A percentile compares a stretch with the other conserved stretches of the same genome.
Conservation (phyloP, 108 stramenopile species). For the Halocafeteria seosinensis region DNA sequence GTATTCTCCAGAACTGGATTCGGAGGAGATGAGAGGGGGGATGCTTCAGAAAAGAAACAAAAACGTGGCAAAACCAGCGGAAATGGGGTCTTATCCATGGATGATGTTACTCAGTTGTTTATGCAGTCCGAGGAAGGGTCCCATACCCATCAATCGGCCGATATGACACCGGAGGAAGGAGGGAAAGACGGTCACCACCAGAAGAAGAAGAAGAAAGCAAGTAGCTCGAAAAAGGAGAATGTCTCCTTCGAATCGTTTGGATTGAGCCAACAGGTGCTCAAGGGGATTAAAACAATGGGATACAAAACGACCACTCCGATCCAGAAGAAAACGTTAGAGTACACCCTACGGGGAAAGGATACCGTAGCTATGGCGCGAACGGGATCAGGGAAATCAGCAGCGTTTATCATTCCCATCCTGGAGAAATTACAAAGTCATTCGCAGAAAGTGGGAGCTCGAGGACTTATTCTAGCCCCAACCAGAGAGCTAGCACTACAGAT, state of each 20-base stretch:
- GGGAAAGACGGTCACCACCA: too few relatives aligned
- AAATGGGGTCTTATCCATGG: too few relatives aligned
- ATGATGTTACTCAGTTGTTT: too few relatives aligned
- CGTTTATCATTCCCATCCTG: background rate
- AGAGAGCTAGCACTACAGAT: constrained; percentile 85
- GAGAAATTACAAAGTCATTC: background rate
- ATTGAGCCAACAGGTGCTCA: background rate
- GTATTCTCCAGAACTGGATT: too few relatives aligned
- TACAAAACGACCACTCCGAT: background rate
- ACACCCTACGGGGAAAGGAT: background rate
- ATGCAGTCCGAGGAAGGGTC: too few relatives aligned
- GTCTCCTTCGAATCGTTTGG: background rate
- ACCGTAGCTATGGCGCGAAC: background rate
- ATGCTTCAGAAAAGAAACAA: too few relatives aligned
- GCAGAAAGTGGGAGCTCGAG: constrained; percentile 4
- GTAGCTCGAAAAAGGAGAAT: too few relatives aligned
- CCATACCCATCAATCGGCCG: too few relatives aligned
- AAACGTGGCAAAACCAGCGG: too few relatives aligned
- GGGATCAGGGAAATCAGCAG: background rate
- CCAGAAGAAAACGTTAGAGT: background rate
- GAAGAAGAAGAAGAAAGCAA: too few relatives aligned
- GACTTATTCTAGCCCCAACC: constrained; percentile 76
- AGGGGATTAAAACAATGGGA: background rate
- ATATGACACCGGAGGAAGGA: too few relatives aligned
- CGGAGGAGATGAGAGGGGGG: too few relatives aligned